phyloP scores from a whole-genome alignment of 2,329 filamentous ascomycete genomes.

The Berkeleyomyces basicola region DNA sequence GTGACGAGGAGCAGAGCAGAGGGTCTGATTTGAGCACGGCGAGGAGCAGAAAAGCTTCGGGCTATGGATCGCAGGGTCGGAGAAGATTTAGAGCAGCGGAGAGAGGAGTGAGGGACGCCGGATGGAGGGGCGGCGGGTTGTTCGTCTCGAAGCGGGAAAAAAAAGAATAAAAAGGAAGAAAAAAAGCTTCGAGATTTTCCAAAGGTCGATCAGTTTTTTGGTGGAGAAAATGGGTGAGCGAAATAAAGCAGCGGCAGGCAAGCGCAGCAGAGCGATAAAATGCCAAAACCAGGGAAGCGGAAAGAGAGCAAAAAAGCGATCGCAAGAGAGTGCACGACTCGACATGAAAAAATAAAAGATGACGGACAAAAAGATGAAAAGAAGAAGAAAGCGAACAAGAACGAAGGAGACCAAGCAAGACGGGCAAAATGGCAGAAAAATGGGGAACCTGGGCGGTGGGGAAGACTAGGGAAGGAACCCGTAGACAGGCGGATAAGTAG shows the following conservation, averaged over 20 bases:
- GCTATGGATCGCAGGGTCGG: background rate
- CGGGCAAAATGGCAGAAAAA: background rate
- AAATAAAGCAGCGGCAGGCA: background rate
- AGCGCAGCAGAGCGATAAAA: background rate
- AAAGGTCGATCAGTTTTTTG: background rate
- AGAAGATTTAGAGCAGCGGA: background rate
- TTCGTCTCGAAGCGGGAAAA: background rate
- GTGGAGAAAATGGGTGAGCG: background rate
- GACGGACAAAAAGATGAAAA: background rate
- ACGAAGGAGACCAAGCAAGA: background rate
- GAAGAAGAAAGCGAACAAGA: background rate
- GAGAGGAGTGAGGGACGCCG: background rate
- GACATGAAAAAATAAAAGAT: background rate
- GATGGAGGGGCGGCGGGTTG: background rate
- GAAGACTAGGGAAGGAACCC: constrained; percentile 6
- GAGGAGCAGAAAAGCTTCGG: no score
- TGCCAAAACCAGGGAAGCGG: background rate
- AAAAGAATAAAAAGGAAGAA: background rate
- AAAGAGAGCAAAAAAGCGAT: background rate
- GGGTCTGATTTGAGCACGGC: no score
- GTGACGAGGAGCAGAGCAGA: no score
- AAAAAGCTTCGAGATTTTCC: background rate
- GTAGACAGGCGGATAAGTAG: background rate
- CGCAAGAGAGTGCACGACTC: background rate
- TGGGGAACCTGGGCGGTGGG: background rate